These are phyloP conservation scores for Chaetomium strumarium DNA, from an alignment of 2,329 filamentous ascomycete genomes.

Conservation along the genomic window DNA sequence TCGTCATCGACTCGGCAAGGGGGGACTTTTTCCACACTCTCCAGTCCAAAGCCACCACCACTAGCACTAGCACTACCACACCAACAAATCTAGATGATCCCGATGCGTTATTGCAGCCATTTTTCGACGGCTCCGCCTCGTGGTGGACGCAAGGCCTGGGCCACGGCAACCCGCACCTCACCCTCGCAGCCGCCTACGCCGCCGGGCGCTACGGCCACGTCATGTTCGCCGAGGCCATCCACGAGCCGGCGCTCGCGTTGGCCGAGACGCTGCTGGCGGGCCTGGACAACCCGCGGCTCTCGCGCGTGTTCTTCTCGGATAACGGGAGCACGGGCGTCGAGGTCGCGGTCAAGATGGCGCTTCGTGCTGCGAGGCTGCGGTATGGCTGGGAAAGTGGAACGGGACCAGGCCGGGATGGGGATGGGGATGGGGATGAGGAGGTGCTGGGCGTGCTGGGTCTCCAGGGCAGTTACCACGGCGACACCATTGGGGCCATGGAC, in stretches of 20 bases:
- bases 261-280: constrained; percentile 57
- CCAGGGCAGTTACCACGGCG: constrained; percentile 78
- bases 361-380: constrained; percentile 60
- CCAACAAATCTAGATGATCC: neutral
- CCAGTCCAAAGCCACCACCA: neutral
- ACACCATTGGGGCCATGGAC: constrained; percentile 86
- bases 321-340: constrained; percentile 80
- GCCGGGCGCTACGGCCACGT: constrained; percentile 81
- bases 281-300: constrained; percentile 58
- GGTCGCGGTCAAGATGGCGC: constrained; percentile 78
- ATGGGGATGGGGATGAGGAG: constrained; percentile 44
- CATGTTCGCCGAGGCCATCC: constrained; percentile 78
- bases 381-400: constrained; percentile 57
- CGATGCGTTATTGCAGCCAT: constrained; percentile 47
- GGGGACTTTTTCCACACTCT: constrained; percentile 70
- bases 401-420: too few relatives aligned
- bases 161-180: constrained; percentile 66
- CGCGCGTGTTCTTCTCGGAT: constrained; percentile 74
- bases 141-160: constrained; percentile 92
- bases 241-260: constrained; percentile 67
- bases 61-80: constrained; percentile 11
- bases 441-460: constrained; percentile 66
- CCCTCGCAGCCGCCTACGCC: constrained; percentile 72
- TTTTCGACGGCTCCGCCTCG: constrained; percentile 78
- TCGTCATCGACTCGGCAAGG: constrained; percentile 72